These are phyloP conservation scores for Fusarium beomiforme DNA, from an alignment of 2,329 filamentous ascomycete genomes.

Conservation along the genomic window DNA sequence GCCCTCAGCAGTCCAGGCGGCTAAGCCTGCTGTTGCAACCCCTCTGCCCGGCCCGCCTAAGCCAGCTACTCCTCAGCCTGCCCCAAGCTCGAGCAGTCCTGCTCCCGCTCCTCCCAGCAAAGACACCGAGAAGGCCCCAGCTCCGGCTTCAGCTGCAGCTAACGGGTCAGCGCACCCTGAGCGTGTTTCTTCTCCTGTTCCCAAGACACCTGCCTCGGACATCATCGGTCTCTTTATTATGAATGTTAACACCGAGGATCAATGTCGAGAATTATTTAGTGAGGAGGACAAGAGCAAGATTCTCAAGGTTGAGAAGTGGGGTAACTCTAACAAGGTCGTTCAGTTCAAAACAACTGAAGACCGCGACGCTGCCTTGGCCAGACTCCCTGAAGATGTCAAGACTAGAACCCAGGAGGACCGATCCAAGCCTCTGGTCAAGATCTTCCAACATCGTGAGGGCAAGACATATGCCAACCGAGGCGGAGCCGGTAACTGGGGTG, in stretches of 20 bases:
- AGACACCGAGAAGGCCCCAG: constrained; percentile 65
- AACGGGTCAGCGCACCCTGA: constrained; percentile 67
- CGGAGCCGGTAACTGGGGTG: constrained; percentile 74
- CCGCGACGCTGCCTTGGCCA: constrained; percentile 80
- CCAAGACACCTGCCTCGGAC: constrained; percentile 69
- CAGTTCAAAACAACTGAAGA: constrained; percentile 85
- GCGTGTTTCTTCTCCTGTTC: constrained; percentile 64
- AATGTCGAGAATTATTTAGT: constrained; percentile 81
- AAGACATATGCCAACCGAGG: constrained; percentile 68
- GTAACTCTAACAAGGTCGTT: constrained; percentile 83
- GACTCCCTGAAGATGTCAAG: constrained; percentile 80
- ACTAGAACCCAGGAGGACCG: constrained; percentile 76
- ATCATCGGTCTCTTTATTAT: constrained; percentile 91
- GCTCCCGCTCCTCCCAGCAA: constrained; percentile 55
- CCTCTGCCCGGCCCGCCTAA: constrained; percentile 51
- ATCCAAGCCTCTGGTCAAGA: constrained; percentile 82
- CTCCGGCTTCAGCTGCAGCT: constrained; percentile 55
- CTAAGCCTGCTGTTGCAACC: constrained; percentile 55
- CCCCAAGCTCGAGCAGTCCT: constrained; percentile 52
- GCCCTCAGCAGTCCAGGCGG: constrained; percentile 50
- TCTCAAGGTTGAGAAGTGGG: constrained; percentile 79
- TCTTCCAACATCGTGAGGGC: constrained; percentile 77
- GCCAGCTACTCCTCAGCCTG: constrained; percentile 61
- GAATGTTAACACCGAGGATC: constrained; percentile 84
- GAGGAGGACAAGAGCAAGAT: constrained; percentile 88